These are phyloP conservation scores for Glaciozyma antarctica DNA, from an alignment of 768 basidiomycete genomes.

Conservation along the genomic window DNA sequence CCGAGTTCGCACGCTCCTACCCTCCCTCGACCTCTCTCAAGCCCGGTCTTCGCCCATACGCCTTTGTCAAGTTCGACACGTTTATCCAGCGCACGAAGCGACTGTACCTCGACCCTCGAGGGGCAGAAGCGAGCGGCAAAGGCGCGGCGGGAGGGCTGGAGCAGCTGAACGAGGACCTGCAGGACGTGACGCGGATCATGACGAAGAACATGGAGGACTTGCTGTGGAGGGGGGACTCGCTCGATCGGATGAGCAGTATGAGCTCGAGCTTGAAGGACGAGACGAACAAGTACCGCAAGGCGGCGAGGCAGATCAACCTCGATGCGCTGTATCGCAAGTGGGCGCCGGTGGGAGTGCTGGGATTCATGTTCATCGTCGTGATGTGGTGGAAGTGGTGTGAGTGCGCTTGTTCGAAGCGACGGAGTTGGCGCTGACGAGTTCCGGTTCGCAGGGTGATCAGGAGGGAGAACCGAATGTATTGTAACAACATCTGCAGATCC, in stretches of 20 bases:
- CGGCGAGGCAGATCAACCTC: conserved; percentile 85
- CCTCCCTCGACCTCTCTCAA: conserved; percentile 62
- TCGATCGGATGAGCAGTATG: conserved; percentile 96
- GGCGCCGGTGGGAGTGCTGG: conserved; percentile 78
- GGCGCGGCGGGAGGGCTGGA: conserved; percentile 53
- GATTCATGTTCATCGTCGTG: conserved; percentile 53
- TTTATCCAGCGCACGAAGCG: conserved; percentile 98
- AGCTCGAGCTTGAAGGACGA: conserved; percentile 89
- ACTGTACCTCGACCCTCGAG: conserved; percentile 86
- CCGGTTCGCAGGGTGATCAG: too few species aligned
- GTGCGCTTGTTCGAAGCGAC: not conserved
- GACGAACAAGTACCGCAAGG: conserved; percentile 94
- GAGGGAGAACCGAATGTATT: too few species aligned
- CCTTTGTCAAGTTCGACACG: conserved; percentile 96
- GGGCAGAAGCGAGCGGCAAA: conserved; percentile 48
- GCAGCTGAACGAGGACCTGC: conserved; percentile 86
- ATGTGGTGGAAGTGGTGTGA: conserved; percentile 48
- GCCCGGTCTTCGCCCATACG: conserved; percentile 87
- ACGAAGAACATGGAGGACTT: conserved; percentile 99
- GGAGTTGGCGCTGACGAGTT: conserved; percentile 6
- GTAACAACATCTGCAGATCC: too few species aligned
- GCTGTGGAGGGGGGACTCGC: conserved; percentile 91
- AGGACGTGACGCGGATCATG: conserved; percentile 98
- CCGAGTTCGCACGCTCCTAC: conserved; percentile 87
- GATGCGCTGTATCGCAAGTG: conserved; percentile 91